A percentile compares a stretch with the other conserved stretches of the same genome.
Conservation (phyloP, 139 green algal species). For the Microglena sp. region DNA sequence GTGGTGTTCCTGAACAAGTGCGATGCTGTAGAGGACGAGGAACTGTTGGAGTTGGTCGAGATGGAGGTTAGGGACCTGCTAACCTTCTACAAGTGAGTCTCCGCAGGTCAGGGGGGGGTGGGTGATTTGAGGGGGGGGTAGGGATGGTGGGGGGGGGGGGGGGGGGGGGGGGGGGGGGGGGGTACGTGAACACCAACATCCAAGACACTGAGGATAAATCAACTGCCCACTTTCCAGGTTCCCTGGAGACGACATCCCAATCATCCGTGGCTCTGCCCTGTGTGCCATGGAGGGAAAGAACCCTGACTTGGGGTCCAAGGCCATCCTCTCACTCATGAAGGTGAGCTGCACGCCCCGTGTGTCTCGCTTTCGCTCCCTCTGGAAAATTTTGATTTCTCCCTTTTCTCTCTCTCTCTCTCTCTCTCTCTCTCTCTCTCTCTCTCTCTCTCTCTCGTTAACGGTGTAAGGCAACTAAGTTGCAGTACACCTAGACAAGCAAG, state of each 20-base stretch:
- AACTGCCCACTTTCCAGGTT: conserved; percentile 67
- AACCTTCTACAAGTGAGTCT: conserved; percentile 88
- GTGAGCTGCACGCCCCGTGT: conserved; percentile 33
- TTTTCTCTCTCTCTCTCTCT: too few relatives aligned
- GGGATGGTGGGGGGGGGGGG: too few relatives aligned
- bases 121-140: too few relatives aligned
- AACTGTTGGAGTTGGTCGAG: conserved; percentile 96
- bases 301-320: conserved; percentile 63
- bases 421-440: too few relatives aligned
- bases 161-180: too few relatives aligned
- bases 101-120: too few relatives aligned
- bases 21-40: conserved; percentile 92
- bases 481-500: too few relatives aligned
- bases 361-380: not conserved
- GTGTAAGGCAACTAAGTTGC: too few relatives aligned
- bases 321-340: conserved; percentile 87
- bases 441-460: too few relatives aligned
- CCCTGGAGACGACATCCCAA: conserved; percentile 83
- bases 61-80: conserved; percentile 98
- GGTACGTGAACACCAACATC: too few relatives aligned
- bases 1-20: conserved; percentile 99
- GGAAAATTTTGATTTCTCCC: too few relatives aligned
- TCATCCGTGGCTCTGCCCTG: conserved; percentile 77
- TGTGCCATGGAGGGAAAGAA: conserved; percentile 83
- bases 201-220: too few relatives aligned